Evolutionary conservation across 805 yeast genomes (phyloP).

Genomic region (Teunomyces cretensis): DNA sequence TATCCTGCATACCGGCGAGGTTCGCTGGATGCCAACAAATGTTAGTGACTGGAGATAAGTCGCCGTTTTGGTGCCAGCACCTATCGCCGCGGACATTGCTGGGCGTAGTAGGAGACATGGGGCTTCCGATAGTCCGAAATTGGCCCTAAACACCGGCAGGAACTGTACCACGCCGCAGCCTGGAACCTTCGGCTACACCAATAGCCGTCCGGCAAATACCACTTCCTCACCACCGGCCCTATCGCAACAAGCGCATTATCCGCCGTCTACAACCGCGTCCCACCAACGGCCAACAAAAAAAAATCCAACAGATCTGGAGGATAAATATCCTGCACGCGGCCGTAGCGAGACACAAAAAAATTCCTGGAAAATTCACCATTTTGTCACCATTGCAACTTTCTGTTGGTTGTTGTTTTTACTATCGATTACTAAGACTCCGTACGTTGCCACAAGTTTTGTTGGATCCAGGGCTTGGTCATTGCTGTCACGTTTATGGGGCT

Average conservation of each 20-base stretch:
- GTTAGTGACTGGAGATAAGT: not conserved
- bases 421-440: slow-evolving; percentile 2
- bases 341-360: not conserved
- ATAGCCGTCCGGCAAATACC: not conserved
- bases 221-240: not conserved
- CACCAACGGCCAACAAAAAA: slow-evolving; percentile 3
- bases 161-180: no score
- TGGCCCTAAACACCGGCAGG: no score
- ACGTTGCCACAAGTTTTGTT: not conserved
- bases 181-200: not conserved
- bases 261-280: not conserved
- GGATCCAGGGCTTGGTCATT: not conserved
- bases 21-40: not conserved
- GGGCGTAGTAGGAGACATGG: not conserved
- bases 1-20: not conserved
- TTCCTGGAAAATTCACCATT: slow-evolving; percentile 3
- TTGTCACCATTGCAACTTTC: slow-evolving; percentile 3
- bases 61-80: not conserved
- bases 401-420: slow-evolving; percentile 3
- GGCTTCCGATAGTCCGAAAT: not conserved
- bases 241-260: not conserved
- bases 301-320: slow-evolving; percentile 3
- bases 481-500: not conserved
- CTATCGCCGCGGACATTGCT: not conserved
- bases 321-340: not conserved